Conservation (phyloP, 2,329 filamentous ascomycete genomes). For the Westerdykella ornata region DNA sequence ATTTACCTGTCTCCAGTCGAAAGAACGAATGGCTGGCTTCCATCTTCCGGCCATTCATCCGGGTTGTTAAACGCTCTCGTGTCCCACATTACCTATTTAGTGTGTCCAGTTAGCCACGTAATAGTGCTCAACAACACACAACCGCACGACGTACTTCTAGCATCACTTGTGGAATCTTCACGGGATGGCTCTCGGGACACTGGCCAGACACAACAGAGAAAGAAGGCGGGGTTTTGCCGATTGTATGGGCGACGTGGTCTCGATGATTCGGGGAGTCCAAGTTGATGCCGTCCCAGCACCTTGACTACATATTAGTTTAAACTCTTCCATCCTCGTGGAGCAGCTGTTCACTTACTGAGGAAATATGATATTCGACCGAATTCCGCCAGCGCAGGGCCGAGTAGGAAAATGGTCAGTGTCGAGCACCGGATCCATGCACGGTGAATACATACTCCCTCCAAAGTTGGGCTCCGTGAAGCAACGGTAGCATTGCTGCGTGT, state of each 20-base stretch:
- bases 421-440: slow-evolving; percentile 15
- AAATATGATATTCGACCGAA: slow-evolving; percentile 43
- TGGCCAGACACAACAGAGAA: slow-evolving; percentile 24
- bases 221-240: slow-evolving; percentile 13
- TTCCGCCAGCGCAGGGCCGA: slow-evolving; percentile 37
- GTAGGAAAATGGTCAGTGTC: slow-evolving; percentile 37
- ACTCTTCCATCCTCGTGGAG: neutral
- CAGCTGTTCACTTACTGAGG: slow-evolving; percentile 27
- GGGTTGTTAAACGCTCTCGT: slow-evolving; percentile 19
- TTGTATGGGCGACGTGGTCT: slow-evolving; percentile 41
- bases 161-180: slow-evolving; percentile 41
- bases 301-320: neutral
- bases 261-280: slow-evolving; percentile 49
- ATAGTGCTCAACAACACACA: neutral
- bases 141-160: slow-evolving; percentile 28
- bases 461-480: slow-evolving; percentile 13
- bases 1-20: slow-evolving; percentile 33
- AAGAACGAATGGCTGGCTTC: slow-evolving; percentile 10
- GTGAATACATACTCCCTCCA: slow-evolving; percentile 14
- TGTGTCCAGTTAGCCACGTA: neutral
- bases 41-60: slow-evolving; percentile 12
- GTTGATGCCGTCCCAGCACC: slow-evolving; percentile 44
- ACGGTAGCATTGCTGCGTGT: slow-evolving; percentile 17
- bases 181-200: slow-evolving; percentile 37
- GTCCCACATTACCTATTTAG: slow-evolving; percentile 36